phyloP scores from a whole-genome alignment of 805 yeast genomes.

The Wickerhamomyces xylosicus region DNA sequence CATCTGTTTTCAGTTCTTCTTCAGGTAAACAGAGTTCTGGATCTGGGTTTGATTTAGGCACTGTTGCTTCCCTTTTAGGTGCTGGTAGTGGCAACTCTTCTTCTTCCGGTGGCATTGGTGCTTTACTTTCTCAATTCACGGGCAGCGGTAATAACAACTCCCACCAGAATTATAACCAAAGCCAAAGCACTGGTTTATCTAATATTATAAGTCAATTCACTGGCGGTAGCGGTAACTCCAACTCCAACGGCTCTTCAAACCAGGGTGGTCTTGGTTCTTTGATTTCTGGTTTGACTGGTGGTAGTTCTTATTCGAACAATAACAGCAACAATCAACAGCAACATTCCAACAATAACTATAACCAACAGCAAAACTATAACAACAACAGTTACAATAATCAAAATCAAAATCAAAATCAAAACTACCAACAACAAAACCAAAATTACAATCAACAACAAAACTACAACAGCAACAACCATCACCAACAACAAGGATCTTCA shows the following conservation, averaged over 20 bases:
- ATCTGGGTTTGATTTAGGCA: constrained; percentile 6
- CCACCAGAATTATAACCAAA: neutral
- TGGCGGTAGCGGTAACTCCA: neutral
- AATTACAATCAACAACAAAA: constrained; percentile 1
- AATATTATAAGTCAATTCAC: neutral
- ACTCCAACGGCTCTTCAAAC: neutral
- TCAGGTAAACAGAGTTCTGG: neutral
- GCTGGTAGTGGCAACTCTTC: constrained; percentile 1
- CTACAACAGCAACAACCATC: no score
- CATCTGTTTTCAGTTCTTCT: constrained; percentile 9
- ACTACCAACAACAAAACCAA: neutral
- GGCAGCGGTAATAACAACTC: constrained; percentile 1
- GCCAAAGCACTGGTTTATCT: neutral
- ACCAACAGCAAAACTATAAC: constrained; percentile 1
- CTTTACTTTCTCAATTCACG: constrained; percentile 7
- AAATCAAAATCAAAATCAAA: neutral
- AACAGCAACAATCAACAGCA: neutral
- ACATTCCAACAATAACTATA: neutral
- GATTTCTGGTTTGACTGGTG: constrained; percentile 1
- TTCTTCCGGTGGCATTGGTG: constrained; percentile 1
- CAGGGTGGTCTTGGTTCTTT: constrained; percentile 1
- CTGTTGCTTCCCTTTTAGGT: constrained; percentile 8
- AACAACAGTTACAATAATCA: constrained; percentile 1
- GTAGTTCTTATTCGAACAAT: neutral
- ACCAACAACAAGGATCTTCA: neutral